Base-by-base conservation (phyloP, 495 filamentous ascomycete genomes). In the Podospora didyma region DNA sequence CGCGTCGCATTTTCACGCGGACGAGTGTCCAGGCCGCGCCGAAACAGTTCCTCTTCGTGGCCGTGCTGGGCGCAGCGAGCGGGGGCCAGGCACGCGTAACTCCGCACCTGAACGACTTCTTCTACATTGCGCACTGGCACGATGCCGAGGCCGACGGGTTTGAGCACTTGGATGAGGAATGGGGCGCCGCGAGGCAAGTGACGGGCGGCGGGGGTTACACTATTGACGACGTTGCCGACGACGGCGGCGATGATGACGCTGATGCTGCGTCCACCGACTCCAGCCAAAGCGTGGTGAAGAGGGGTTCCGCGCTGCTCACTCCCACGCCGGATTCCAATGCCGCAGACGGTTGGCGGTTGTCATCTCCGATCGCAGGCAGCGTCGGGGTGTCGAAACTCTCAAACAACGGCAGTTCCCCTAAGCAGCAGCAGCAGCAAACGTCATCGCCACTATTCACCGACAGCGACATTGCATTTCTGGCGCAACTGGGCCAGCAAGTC, bases 121-220 rank as follows among this genome's bases (percentile, higher is more conserved):
- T 97, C 57, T 89, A 92, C 64, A 84, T 98, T 17, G 92, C 90
- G 0, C 91, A 97, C 70, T 89, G 84, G 71, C 92, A 98, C 65
- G 78, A 86, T 34, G 75, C 80, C 3, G 80, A 84, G 3, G 85
- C 91, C 16, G 84, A 92, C 67, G 89, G 86, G 0, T 87, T 88
- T 53, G 76, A 81, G 1, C 84, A 93, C 57, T 68, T 89, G 2
- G 87, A 94, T 60, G 83, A 17, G n/a, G 39, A 42, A 42, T 42
- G 39, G 39, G 39, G 39, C 7, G 39, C 39, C 14, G 86, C 20
- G 61, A 63, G 35, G 6, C 47, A 16, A 26, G 10, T 16, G 45
- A 46, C 9, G 26, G 7, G 35, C 12, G 45, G 21, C n/a, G 39
- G 39, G 9, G 35, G 24, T 23, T 28, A 46, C 31, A 12, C 24